Evolutionary conservation across 2,329 filamentous ascomycete genomes (phyloP).

Genomic region (Cladobotryum mycophilum): DNA sequence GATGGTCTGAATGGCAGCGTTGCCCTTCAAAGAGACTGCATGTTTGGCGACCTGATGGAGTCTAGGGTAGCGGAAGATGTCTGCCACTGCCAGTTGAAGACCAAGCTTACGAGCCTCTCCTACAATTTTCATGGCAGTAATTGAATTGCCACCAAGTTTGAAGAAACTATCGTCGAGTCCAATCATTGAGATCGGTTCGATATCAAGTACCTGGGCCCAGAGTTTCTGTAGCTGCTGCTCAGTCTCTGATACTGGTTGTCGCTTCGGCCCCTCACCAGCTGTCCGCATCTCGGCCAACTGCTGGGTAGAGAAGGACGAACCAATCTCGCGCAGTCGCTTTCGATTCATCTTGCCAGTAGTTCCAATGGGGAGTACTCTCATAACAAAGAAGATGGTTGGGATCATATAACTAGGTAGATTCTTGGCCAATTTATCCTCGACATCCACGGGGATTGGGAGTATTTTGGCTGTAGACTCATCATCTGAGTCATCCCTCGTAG

Average conservation of each 20-base stretch:
- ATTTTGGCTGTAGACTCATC: neutral
- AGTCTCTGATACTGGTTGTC: constrained; percentile 1
- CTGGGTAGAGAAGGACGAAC: neutral
- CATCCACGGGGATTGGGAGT: neutral
- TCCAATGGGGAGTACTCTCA: constrained; percentile 29
- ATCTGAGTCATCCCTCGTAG: no score
- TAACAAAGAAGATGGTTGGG: constrained; percentile 32
- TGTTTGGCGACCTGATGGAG: neutral
- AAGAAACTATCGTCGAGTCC: constrained; percentile 42
- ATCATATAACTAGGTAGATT: constrained; percentile 32
- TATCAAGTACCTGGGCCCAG: constrained; percentile 31
- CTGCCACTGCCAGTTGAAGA: constrained; percentile 3
- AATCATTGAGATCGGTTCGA: constrained; percentile 26
- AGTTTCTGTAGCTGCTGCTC: constrained; percentile 22
- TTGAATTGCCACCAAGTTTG: constrained; percentile 41
- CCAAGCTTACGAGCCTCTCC: neutral
- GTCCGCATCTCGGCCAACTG: neutral
- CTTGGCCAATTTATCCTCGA: neutral
- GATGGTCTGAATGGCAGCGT: no score
- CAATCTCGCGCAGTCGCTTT: constrained; percentile 2
- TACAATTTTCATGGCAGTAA: constrained; percentile 42
- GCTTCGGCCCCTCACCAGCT: neutral
- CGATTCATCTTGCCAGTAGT: constrained; percentile 2
- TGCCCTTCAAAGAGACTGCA: no score
- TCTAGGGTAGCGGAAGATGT: constrained; percentile 8